Conservation (phyloP, 2,329 filamentous ascomycete species). For the Cladophialophora carrionii region DNA sequence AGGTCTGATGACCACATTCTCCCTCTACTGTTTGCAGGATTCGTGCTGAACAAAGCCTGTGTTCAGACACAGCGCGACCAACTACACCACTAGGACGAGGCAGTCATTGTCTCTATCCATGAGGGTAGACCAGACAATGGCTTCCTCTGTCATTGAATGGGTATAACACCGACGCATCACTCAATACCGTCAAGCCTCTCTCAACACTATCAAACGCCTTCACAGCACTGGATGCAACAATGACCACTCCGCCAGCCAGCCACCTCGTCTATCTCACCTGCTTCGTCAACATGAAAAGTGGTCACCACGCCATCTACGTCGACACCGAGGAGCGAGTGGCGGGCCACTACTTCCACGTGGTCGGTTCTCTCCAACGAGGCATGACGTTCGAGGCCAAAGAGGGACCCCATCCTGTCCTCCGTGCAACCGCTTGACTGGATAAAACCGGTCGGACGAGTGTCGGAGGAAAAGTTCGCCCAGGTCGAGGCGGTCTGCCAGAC, state of each 20-base stretch:
- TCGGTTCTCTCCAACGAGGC: neutral
- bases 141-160: neutral
- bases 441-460: neutral
- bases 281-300: neutral
- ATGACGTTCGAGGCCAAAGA: neutral
- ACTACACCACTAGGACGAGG: neutral
- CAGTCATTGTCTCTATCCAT: neutral
- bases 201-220: neutral
- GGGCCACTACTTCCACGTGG: neutral
- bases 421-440: neutral
- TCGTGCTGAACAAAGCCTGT: neutral
- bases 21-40: neutral
- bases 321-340: neutral
- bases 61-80: neutral
- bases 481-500: neutral
- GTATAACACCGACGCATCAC: neutral
- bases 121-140: neutral
- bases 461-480: conserved; percentile 1
- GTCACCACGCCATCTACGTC: neutral
- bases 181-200: too few species aligned
- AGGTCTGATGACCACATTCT: too few species aligned
- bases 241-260: neutral
- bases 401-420: neutral
- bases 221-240: neutral
- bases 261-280: neutral